Evolutionary conservation across 208 protist species (phyloP), one percentile per base, ranked within the genome.

Genomic region (Angomonas ambiguus): DNA sequence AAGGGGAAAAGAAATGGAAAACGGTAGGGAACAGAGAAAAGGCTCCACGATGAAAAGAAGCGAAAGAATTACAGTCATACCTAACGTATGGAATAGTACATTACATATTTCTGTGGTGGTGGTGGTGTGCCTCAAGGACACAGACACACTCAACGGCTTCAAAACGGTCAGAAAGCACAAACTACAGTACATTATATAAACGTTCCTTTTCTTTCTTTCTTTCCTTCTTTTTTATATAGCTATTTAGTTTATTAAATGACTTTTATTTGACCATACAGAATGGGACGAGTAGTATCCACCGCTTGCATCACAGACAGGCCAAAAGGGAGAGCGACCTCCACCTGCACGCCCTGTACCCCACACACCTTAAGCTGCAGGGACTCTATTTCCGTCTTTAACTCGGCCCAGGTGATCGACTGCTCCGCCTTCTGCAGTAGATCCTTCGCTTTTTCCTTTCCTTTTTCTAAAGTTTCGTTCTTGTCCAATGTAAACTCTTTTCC

Each of bases 281-380:
- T 65, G 31, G 74, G 64, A 30, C 58, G 71, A 22, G 56, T 67
- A 11, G 34, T 49, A 18, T 66, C 34, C 18, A 25, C 53, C 27
- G 65, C 45, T 6, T 75, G 62, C 10, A 42, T 24, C 59, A 68
- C 28, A 13, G 67, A 51, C 51, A 78, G 69, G 4, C 61, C 75
- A 38, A 80, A 81, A 11, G 80, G 80, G 34, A 87, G 22, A 35
- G 72, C 31, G 8, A 80, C 35, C 49, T 83, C 73, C 11, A 83
- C 64, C 28, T 60, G 55, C 42, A 45, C 70, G 31, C 61, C 60
- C 20, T 22, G 24, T 10, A 58, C 25, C 13, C 62, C 69, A 0
- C 38, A 53, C 42, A 85, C 59, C 16, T 53, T 42, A 2, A 77
- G 20, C 25, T 51, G 8, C 41, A 62, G 45, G 0, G 42, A 32